Evolutionary conservation across 2,329 filamentous ascomycete species (phyloP), one percentile per base, ranked within the genome.

Genomic region (Diplocarpon rosae): DNA sequence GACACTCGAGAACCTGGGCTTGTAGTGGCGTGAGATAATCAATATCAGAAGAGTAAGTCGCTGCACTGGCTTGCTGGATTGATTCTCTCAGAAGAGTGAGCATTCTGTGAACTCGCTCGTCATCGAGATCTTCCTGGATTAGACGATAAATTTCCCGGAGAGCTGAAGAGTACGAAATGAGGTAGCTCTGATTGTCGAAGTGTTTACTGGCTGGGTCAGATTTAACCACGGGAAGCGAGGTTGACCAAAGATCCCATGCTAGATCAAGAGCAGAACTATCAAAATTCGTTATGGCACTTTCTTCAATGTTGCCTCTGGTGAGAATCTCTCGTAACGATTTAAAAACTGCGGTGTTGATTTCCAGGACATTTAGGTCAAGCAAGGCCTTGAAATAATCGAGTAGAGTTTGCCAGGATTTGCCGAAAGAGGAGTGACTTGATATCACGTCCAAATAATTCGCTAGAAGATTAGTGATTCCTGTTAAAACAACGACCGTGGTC

Each of bases 161-260:
- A 1, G 83, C 74, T 16, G 80, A 73, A 1, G 92, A 75, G 65
- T 95, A 95, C n/a, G 88, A 84, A 27, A 85, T 67, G n/a, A 90
- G 74, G 10, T 85, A 88, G 45, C 81, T 80, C 59, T 95, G 86
- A 53, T 92, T 93, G 49, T 84, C 65, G 0, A 68, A 63, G 39
- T 70, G 70, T 39, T 67, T 59, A 32, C 72, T 66, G 12, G 66
- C 57, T 14, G 64, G 58, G 11, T 63, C 59, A 29, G 65, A 54
- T 28, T 65, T 65, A 1, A 68, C 63, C 2, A 70, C 64, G 0
- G 81, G 80, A n/a, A 83, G 69, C 1, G 76, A 75, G 32, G 75
- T 69, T 13, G 75, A 76, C 84, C 84, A 89, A 4, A 88, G 63
- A 27, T 70, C 66, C 84, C 84, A 88, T 1, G 75, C 77, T 28